phyloP scores from a whole-genome alignment of 352 stramenopile genomes.

The Pythium scleroteichum region DNA sequence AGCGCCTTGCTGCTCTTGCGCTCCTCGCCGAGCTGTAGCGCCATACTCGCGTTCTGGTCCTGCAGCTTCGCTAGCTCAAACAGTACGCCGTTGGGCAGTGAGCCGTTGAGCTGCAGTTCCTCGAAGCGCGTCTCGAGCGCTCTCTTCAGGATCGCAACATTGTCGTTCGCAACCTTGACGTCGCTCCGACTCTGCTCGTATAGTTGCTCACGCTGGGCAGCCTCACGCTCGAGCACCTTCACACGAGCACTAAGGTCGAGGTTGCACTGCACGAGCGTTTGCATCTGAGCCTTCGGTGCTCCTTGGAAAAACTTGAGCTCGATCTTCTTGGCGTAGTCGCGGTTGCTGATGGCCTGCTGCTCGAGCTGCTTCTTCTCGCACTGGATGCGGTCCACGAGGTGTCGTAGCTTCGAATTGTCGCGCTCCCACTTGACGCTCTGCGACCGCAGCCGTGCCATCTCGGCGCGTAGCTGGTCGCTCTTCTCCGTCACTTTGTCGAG shows the following conservation, averaged over 20 bases:
- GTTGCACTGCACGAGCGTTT: slow-evolving; percentile 69
- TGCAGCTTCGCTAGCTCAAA: slow-evolving; percentile 78
- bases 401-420: slow-evolving; percentile 64
- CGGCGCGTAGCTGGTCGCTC: slow-evolving; percentile 57
- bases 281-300: slow-evolving; percentile 46
- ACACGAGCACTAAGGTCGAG: slow-evolving; percentile 50
- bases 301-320: slow-evolving; percentile 83
- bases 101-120: slow-evolving; percentile 64
- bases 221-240: slow-evolving; percentile 40
- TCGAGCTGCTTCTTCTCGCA: slow-evolving; percentile 76
- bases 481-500: slow-evolving; percentile 69
- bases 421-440: slow-evolving; percentile 50
- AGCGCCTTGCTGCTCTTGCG: slow-evolving; percentile 39
- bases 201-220: slow-evolving; percentile 29
- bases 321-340: slow-evolving; percentile 86
- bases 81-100: slow-evolving; percentile 69
- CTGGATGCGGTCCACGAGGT: slow-evolving; percentile 73
- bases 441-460: slow-evolving; percentile 44
- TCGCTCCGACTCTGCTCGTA: slow-evolving; percentile 25
- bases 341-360: slow-evolving; percentile 76
- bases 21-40: slow-evolving; percentile 64
- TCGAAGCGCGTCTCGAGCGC: slow-evolving; percentile 74
- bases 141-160: slow-evolving; percentile 68
- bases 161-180: slow-evolving; percentile 46
- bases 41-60: slow-evolving; percentile 60